Evolutionary conservation across 257 asterid genomes (phyloP), one percentile per base, ranked within the genome.

Genomic region (Parsonsia alboflavescens): DNA sequence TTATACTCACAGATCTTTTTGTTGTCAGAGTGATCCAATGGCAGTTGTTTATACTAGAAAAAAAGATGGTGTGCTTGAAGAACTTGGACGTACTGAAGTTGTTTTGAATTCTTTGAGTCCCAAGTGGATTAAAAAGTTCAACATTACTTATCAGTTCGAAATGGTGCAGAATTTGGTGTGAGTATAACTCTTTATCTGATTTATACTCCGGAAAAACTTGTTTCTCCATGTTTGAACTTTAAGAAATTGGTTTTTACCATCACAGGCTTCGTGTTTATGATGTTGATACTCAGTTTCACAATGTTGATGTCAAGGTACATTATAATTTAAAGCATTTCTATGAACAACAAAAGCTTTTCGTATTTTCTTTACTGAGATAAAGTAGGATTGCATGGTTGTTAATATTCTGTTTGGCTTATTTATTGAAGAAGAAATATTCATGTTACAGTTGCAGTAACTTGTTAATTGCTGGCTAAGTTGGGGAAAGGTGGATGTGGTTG

Each of bases 11-110:
- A 44, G 21, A 52, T 76, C 76, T 75, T 63, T 79, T 73, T 82
- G 76, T 78, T 81, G 83, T 79, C 90, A 95, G 99, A 92, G 99
- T 80, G 98, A 95, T 84, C 99, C 99, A 68, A 92, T 95, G 99
- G 88, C 86, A 59, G 87, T 92, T 50, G 76, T 92, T 42, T 95
- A 88, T 85, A 81, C 84, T 61, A 95, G 81, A 85, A 89, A 86
- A 80, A 84, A 78, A 73, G 98, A 92, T 77, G 96, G 96, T 76
- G 84, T 78, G 46, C 92, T 95, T 73, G 85, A 89, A 81, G 99
- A 95, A 88, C 84, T 89, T 82, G 96, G 89, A 26, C 98, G 99
- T 54, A 92, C 96, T 13, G 99, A 95, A 95, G 98, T 92, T 73
- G 82, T 92, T 81, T 80, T 92, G 84, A 95, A 95, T 86, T 88